A percentile compares a stretch with the other conserved stretches of the same genome.
phyloP scores from a whole-genome alignment of 2,329 filamentous ascomycete species.

The Fusarium sp. region DNA sequence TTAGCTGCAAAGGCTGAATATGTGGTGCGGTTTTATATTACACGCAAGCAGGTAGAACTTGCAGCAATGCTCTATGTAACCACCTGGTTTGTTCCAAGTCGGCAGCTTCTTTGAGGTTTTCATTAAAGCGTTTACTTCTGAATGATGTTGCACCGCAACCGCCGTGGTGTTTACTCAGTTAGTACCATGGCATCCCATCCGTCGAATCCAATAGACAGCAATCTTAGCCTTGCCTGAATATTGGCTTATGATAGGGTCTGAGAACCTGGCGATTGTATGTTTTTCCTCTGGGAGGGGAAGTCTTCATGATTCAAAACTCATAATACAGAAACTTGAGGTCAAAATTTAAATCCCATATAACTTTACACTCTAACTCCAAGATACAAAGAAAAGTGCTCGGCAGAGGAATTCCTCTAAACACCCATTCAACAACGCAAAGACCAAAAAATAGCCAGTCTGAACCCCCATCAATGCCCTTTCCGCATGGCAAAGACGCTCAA shows the following conservation, averaged over 20 bases:
- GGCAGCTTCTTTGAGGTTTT: background rate
- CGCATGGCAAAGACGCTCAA: constrained; percentile 47
- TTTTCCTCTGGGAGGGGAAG: too few species aligned
- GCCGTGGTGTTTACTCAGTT: background rate
- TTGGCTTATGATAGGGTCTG: background rate
- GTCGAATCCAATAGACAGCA: background rate
- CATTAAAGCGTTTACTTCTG: background rate
- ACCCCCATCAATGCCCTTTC: background rate
- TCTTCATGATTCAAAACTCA: background rate
- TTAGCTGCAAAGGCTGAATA: background rate
- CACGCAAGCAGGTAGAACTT: background rate
- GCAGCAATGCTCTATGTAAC: background rate
- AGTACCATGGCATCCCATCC: background rate
- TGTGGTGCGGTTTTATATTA: background rate
- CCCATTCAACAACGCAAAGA: background rate
- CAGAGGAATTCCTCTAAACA: constrained; percentile 1
- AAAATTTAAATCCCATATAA: background rate
- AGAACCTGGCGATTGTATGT: background rate
- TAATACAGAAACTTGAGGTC: background rate
- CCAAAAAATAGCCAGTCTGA: background rate
- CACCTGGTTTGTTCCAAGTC: background rate
- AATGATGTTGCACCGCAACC: background rate
- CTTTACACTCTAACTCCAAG: background rate
- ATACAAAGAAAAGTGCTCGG: constrained; percentile 23
- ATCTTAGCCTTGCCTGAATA: background rate